These are phyloP conservation scores for Exsudoporus frostii DNA, from an alignment of 768 basidiomycete species.

Conservation along the genomic window DNA sequence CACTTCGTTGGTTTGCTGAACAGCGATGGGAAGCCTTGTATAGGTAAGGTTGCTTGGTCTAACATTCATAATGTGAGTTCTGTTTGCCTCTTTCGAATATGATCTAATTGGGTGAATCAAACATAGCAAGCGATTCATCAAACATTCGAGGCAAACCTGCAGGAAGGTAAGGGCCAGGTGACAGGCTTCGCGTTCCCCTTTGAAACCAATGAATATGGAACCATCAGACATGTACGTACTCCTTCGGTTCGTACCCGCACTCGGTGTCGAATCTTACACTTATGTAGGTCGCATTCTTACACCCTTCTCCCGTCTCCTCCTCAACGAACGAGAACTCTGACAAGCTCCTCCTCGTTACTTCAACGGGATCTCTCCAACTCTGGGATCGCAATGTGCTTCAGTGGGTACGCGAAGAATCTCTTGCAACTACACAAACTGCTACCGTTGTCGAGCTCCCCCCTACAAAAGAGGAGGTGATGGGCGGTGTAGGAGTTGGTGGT, in stretches of 20 bases:
- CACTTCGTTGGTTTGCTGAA: conserved; percentile 58
- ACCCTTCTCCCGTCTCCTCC: conserved; percentile 40
- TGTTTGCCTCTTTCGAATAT: neutral
- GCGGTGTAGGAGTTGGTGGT: conserved; percentile 1
- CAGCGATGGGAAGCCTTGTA: conserved; percentile 46
- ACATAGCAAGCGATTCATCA: conserved; percentile 53
- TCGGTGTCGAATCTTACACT: neutral
- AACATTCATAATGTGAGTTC: conserved; percentile 47
- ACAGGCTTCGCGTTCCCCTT: conserved; percentile 61
- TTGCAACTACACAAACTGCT: conserved; percentile 60
- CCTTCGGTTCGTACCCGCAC: neutral
- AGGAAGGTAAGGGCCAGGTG: conserved; percentile 43
- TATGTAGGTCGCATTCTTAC: conserved; percentile 46
- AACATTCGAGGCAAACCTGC: conserved; percentile 48
- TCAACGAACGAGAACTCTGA: conserved; percentile 36
- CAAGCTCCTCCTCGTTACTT: conserved; percentile 55
- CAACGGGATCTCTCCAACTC: conserved; percentile 73
- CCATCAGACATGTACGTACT: conserved; percentile 58
- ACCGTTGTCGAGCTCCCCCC: conserved; percentile 81
- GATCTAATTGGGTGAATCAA: neutral
- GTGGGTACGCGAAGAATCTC: conserved; percentile 82
- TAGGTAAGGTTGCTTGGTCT: conserved; percentile 70
- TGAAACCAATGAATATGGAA: conserved; percentile 62
- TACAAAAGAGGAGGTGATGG: conserved; percentile 25
- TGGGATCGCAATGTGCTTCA: conserved; percentile 59